phyloP scores from a whole-genome alignment of 305 asterid genomes.

The Plantago lanceolata region DNA sequence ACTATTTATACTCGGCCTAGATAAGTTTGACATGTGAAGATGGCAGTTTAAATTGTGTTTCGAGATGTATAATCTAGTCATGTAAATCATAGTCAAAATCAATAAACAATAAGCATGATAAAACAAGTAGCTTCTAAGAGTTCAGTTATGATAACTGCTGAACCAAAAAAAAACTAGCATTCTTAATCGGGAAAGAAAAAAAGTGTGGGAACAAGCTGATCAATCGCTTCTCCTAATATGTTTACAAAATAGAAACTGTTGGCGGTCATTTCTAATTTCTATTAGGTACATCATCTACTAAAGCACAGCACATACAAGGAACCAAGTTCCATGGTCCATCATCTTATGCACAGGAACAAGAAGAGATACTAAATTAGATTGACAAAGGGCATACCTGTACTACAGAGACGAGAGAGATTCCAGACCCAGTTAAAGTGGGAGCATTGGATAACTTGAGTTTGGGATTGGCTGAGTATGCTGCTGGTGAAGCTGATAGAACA shows the following conservation, averaged over 20 bases:
- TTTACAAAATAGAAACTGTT: not conserved
- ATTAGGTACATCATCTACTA: no score
- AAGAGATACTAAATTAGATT: constrained; percentile 4
- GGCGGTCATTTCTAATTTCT: not conserved
- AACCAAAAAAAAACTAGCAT: not conserved
- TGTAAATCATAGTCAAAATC: no score
- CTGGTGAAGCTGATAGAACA: constrained; percentile 76
- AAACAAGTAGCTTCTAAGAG: not conserved
- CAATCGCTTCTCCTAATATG: not conserved
- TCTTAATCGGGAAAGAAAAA: no score
- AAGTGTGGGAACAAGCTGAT: not conserved
- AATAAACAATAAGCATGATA: not conserved
- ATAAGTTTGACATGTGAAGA: not conserved
- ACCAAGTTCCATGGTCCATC: no score
- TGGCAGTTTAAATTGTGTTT: not conserved
- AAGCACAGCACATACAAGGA: no score
- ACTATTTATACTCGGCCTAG: not conserved
- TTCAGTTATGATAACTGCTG: not conserved
- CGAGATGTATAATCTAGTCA: not conserved
- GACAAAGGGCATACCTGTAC: constrained; percentile 55
- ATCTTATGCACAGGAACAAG: no score
- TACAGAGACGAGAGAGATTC: constrained; percentile 70
- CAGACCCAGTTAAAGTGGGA: constrained; percentile 65
- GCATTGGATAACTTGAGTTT: constrained; percentile 61
- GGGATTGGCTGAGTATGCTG: constrained; percentile 81